Base-by-base conservation (phyloP, 2,329 filamentous ascomycete species). In the Penicillium concentricum region DNA sequence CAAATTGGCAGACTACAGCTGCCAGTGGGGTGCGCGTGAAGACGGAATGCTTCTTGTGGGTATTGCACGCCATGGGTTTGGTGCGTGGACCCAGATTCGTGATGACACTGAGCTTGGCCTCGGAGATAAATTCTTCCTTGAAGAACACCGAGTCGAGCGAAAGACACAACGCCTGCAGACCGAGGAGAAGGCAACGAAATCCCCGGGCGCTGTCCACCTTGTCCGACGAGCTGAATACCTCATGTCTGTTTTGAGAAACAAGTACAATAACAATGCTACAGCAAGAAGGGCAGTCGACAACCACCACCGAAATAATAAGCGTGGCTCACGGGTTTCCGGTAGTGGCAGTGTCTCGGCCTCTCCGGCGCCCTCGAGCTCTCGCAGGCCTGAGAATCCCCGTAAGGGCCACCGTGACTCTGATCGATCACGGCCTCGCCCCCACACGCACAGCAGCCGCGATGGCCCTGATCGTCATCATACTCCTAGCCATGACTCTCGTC, bases 101-200 rank as follows among this genome's bases (percentile, higher is more conserved):
- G 94, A 99, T 66, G 94, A 99, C 69, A 78, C 85, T 1, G 92
- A 97, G 32, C 84, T 99, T 22, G 89, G 87, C 9, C 87, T 99
- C 78, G 79, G 81, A 2, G 92, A 96, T 67, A 97, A 97, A 70
- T 90, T 97, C 72, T 99, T 96, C 78, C 79, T 99, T 1, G 94
- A 99, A 72, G 95, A 99, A 74, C 92, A 97, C 73, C 89, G 93
- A n/a, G 93, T 97, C 18, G 94, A 96, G 73, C 94, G 95, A 78
- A 97, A 97, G 73, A 92, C 94, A 68, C 92, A 97, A 74, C 88
- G 94, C 35, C 78, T 84, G 61, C 86, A 86, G 67, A 81, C 82
- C 18, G 90, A 75, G n/a, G 72, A 74, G 28, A 78, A 77, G 57
- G 67, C 75, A 28, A 78, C 76, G 35, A 95, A 96, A 69, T 96